Conservation (phyloP, 2,329 filamentous ascomycete species). For the Hirsutella rhossiliensis region DNA sequence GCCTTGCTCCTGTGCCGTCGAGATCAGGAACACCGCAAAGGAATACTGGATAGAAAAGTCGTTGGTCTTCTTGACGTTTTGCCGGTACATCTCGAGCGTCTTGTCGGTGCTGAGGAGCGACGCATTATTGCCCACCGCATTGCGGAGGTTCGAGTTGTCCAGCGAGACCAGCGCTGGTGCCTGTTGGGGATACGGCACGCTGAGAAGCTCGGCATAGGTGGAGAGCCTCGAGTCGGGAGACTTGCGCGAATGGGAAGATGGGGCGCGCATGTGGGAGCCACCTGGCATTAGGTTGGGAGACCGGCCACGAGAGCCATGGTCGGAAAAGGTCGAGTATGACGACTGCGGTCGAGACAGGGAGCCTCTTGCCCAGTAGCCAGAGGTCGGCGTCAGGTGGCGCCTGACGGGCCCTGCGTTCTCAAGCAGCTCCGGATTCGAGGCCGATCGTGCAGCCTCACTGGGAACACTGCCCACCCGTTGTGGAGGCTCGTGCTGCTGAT, state of each 20-base stretch:
- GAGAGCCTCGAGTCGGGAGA: conserved; percentile 42
- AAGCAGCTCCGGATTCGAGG: conserved; percentile 38
- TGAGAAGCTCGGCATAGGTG: conserved; percentile 49
- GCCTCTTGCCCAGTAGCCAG: conserved; percentile 39
- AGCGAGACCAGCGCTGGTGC: conserved; percentile 53
- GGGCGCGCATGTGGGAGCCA: conserved; percentile 30
- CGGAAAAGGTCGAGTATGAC: conserved; percentile 62
- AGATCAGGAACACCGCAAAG: conserved; percentile 89
- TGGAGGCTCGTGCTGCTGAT: conserved; percentile 38
- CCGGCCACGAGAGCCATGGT: conserved; percentile 51
- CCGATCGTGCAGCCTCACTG: conserved; percentile 28
- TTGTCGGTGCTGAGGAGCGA: conserved; percentile 84
- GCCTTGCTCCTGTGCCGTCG: conserved; percentile 71
- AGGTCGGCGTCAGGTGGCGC: conserved; percentile 50
- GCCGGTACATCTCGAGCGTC: conserved; percentile 94
- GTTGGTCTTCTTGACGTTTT: conserved; percentile 94
- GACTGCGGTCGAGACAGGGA: conserved; percentile 61
- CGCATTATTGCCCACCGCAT: conserved; percentile 75
- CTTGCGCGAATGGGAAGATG: conserved; percentile 37
- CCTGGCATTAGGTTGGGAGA: conserved; percentile 37
- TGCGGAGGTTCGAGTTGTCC: conserved; percentile 72
- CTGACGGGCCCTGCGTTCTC: conserved; percentile 40
- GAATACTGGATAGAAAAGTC: conserved; percentile 87
- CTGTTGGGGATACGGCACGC: conserved; percentile 70
- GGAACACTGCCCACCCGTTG: conserved; percentile 29